phyloP scores from a whole-genome alignment of 805 yeast genomes.

The Clavispora carvajalis region DNA sequence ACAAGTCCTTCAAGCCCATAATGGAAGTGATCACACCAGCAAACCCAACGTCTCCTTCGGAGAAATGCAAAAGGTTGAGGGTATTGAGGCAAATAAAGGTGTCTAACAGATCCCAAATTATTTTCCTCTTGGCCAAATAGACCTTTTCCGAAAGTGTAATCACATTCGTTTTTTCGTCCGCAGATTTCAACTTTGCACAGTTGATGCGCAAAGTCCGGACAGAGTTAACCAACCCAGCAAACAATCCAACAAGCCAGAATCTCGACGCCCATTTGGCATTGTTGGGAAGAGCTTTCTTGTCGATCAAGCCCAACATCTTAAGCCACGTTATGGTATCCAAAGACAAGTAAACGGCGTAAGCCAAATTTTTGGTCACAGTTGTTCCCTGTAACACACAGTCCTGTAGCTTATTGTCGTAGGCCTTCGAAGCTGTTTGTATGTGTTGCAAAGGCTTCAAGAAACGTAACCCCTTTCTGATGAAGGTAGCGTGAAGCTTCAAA shows the following conservation, averaged over 20 bases:
- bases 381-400: conserved; percentile 54
- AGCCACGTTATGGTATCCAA: conserved; percentile 62
- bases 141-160: conserved; percentile 41
- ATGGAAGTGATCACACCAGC: conserved; percentile 81
- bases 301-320: conserved; percentile 52
- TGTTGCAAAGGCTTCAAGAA: conserved; percentile 76
- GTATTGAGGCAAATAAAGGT: conserved; percentile 68
- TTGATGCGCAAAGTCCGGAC: conserved; percentile 49
- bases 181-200: conserved; percentile 28
- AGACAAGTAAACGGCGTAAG: conserved; percentile 57
- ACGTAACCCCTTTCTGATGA: conserved; percentile 79
- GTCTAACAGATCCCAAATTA: conserved; percentile 76
- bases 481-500: conserved; percentile 57
- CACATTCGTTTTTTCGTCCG: conserved; percentile 23
- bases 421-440: conserved; percentile 60
- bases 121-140: conserved; percentile 50
- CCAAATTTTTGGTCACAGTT: conserved; percentile 51
- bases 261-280: conserved; percentile 56
- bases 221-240: conserved; percentile 58
- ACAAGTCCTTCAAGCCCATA: conserved; percentile 68
- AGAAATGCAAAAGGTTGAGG: conserved; percentile 51
- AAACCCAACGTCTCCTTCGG: conserved; percentile 77
- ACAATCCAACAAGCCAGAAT: conserved; percentile 73
- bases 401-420: conserved; percentile 63
- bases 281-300: conserved; percentile 40